phyloP scores from a whole-genome alignment of 257 asterid species.

The Ophiorrhiza pumila region DNA sequence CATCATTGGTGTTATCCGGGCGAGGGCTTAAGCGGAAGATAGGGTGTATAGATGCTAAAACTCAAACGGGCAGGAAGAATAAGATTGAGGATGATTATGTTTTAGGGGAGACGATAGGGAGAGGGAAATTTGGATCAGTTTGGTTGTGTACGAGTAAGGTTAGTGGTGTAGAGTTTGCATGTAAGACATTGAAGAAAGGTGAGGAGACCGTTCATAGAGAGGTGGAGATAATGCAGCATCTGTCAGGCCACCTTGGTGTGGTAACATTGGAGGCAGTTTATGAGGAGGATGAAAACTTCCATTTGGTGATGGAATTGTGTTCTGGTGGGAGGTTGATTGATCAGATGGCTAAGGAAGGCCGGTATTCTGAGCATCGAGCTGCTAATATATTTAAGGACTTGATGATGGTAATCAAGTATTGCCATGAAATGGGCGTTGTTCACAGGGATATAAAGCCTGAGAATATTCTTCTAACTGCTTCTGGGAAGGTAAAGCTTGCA shows the following conservation, averaged over 20 bases:
- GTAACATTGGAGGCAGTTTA: conserved; percentile 42
- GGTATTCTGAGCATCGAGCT: conserved; percentile 37
- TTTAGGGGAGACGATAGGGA: conserved; percentile 33
- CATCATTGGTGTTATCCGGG: conserved; percentile 28
- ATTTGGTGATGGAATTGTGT: conserved; percentile 51
- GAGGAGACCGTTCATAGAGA: conserved; percentile 48
- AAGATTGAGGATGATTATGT: conserved; percentile 41
- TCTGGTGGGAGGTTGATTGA: conserved; percentile 52
- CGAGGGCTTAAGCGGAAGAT: conserved; percentile 45
- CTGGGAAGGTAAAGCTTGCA: conserved; percentile 47
- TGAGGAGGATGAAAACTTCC: conserved; percentile 40
- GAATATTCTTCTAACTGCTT: conserved; percentile 42
- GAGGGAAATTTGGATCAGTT: conserved; percentile 49
- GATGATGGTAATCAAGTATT: conserved; percentile 45
- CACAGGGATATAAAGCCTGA: conserved; percentile 53
- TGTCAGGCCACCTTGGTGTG: conserved; percentile 44
- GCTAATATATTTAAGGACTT: conserved; percentile 46
- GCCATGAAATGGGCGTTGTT: conserved; percentile 54
- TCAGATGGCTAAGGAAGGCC: conserved; percentile 35
- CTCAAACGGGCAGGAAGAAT: conserved; percentile 45
- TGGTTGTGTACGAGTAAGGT: conserved; percentile 36
- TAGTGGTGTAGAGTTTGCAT: conserved; percentile 38
- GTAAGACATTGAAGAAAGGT: conserved; percentile 43
- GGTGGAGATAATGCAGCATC: conserved; percentile 55
- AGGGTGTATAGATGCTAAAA: conserved; percentile 42